These are phyloP conservation scores for Penicillium sp. DNA, from an alignment of 2,329 filamentous ascomycete species.

Conservation along the genomic window DNA sequence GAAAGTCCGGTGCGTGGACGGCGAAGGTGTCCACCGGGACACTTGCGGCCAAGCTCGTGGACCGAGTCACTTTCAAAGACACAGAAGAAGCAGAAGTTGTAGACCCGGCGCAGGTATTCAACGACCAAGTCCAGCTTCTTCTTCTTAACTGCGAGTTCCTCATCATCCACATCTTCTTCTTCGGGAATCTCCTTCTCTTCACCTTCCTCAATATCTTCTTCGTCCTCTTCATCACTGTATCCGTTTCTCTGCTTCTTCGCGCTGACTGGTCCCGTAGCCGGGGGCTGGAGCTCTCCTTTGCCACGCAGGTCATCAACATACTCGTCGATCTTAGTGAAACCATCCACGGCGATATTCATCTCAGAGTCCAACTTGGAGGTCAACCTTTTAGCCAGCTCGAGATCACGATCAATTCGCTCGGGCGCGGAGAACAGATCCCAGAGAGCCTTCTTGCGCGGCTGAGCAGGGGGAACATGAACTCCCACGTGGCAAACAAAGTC, in stretches of 20 bases:
- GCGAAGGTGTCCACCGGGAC: slow-evolving; percentile 93
- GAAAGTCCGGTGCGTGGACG: slow-evolving; percentile 84
- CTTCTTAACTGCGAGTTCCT: slow-evolving; percentile 87
- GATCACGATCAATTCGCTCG: slow-evolving; percentile 87
- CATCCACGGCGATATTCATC: slow-evolving; percentile 74
- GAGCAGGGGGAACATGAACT: slow-evolving; percentile 83
- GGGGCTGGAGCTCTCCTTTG: slow-evolving; percentile 73
- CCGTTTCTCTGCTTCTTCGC: slow-evolving; percentile 59
- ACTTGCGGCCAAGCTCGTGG: slow-evolving; percentile 93
- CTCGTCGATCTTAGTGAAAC: slow-evolving; percentile 77
- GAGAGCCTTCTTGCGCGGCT: slow-evolving; percentile 88
- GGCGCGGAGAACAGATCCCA: slow-evolving; percentile 97
- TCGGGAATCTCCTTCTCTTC: slow-evolving; percentile 71
- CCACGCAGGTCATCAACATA: slow-evolving; percentile 77
- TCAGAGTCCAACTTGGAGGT: slow-evolving; percentile 83
- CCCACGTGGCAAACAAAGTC: slow-evolving; percentile 98
- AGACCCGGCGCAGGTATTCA: slow-evolving; percentile 92
- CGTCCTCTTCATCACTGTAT: slow-evolving; percentile 42
- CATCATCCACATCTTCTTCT: slow-evolving; percentile 77
- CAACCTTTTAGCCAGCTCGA: slow-evolving; percentile 77
- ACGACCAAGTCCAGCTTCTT: slow-evolving; percentile 95
- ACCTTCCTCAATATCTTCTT: slow-evolving; percentile 72
- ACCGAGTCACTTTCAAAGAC: slow-evolving; percentile 98
- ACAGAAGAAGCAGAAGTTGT: slow-evolving; percentile 99
- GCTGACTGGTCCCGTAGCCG: slow-evolving; percentile 43